Percentiles rank a stretch among this genome's conserved stretches.
Conservation (phyloP, 2,329 filamentous ascomycete species). For the Phaeosphaeria sp. region DNA sequence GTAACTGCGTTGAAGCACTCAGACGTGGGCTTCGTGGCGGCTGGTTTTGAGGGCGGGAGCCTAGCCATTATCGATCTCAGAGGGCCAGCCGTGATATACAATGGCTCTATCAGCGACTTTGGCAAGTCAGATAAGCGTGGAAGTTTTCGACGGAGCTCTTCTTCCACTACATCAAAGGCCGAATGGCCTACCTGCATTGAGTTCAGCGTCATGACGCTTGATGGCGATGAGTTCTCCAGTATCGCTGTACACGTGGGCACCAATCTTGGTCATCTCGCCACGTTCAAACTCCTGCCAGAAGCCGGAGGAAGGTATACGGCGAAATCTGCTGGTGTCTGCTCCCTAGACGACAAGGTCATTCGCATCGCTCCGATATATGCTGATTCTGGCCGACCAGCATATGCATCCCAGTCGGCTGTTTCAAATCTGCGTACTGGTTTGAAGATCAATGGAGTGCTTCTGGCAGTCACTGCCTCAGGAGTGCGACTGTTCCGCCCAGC, state of each 20-base stretch:
- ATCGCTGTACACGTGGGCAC: constrained; percentile 93
- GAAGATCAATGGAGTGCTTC: constrained; percentile 79
- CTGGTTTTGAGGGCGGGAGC: constrained; percentile 82
- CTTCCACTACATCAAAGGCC: constrained; percentile 52
- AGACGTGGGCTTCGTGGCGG: constrained; percentile 91
- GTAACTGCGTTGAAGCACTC: constrained; percentile 82
- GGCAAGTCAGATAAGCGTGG: constrained; percentile 76
- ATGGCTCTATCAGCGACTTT: constrained; percentile 74
- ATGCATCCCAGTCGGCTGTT: constrained; percentile 76
- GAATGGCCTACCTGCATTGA: constrained; percentile 86
- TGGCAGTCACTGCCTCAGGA: constrained; percentile 76
- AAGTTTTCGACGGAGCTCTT: constrained; percentile 69
- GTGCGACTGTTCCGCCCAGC: constrained; percentile 89
- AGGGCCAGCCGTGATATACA: constrained; percentile 83
- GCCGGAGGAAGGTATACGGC: constrained; percentile 72
- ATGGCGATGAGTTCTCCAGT: constrained; percentile 93
- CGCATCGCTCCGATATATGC: constrained; percentile 80
- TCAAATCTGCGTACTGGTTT: constrained; percentile 75
- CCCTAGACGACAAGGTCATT: constrained; percentile 72
- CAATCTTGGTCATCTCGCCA: constrained; percentile 79
- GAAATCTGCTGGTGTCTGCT: constrained; percentile 71
- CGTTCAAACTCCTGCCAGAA: constrained; percentile 87
- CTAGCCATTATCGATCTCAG: constrained; percentile 86
- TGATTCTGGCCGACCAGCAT: constrained; percentile 76
- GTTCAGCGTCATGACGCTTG: constrained; percentile 88